Percentiles rank a stretch among this genome's conserved stretches.
These are phyloP conservation scores for Moricandia moricandioides DNA, from an alignment of 345 rosid species.

Conservation along the genomic window DNA sequence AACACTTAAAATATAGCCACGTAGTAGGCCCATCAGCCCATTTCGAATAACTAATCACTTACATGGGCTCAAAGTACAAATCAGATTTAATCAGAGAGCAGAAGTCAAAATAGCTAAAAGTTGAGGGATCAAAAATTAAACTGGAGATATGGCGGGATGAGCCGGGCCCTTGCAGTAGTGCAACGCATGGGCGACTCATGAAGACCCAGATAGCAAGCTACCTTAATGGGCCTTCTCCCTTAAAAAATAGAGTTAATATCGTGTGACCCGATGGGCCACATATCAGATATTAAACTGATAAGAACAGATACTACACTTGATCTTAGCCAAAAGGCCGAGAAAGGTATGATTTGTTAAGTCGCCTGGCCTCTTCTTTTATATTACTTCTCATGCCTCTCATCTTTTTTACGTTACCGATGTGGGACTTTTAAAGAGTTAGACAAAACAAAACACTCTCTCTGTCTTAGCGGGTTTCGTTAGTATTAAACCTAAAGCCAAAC, in stretches of 20 bases:
- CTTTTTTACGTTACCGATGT: constrained; percentile 6
- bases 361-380: background rate
- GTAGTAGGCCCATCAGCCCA: background rate
- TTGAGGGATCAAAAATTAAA: background rate
- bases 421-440: background rate
- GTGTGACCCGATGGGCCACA: constrained; percentile 17
- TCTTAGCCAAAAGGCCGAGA: constrained; percentile 77
- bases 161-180: constrained; percentile 29
- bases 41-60: background rate
- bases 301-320: constrained; percentile 68
- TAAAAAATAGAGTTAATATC: constrained; percentile 34
- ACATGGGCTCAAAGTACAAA: background rate
- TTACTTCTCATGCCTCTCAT: background rate
- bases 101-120: too few species aligned
- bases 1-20: background rate
- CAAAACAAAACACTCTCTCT: background rate
- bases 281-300: constrained; percentile 58
- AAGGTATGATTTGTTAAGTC: constrained; percentile 36
- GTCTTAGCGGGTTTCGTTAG: background rate
- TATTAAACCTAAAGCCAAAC: background rate
- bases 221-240: background rate
- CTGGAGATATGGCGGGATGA: background rate
- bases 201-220: constrained; percentile 29
- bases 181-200: constrained; percentile 17
- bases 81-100: too few species aligned